Conservation (phyloP, 2,329 filamentous ascomycete species). For the Alternaria arbusti region DNA sequence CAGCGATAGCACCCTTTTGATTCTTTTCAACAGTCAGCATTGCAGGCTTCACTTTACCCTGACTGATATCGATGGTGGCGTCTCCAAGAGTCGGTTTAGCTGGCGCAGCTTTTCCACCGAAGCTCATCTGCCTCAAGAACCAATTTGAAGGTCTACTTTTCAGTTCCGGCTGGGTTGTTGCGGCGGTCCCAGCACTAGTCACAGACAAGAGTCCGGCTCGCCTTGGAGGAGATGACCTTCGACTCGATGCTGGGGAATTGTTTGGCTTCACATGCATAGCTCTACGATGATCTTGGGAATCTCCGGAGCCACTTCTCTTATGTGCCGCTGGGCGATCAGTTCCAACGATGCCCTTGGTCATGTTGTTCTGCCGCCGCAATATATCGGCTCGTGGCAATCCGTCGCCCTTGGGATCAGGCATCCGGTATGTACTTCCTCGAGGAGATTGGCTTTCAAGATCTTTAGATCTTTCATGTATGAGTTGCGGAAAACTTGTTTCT, state of each 20-base stretch:
- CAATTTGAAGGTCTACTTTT: slow-evolving; percentile 38
- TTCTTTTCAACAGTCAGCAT: slow-evolving; percentile 45
- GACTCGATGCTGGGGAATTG: slow-evolving; percentile 38
- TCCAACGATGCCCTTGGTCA: slow-evolving; percentile 15
- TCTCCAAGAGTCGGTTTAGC: slow-evolving; percentile 38
- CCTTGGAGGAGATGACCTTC: slow-evolving; percentile 39
- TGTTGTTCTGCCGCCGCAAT: slow-evolving; percentile 33
- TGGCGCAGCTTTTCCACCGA: slow-evolving; percentile 40
- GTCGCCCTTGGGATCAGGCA: slow-evolving; percentile 16
- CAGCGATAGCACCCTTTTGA: slow-evolving; percentile 45
- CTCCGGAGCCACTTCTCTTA: slow-evolving; percentile 33
- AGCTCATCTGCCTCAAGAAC: slow-evolving; percentile 50
- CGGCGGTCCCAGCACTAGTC: neutral
- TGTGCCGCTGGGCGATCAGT: slow-evolving; percentile 24
- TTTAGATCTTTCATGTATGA: slow-evolving; percentile 28
- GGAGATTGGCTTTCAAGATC: slow-evolving; percentile 31
- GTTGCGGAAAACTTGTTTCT: slow-evolving; percentile 32
- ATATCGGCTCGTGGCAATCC: slow-evolving; percentile 41
- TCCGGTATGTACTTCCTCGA: slow-evolving; percentile 18
- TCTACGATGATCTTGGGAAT: slow-evolving; percentile 24
- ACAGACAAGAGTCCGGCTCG: slow-evolving; percentile 24
- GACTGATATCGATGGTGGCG: slow-evolving; percentile 42
- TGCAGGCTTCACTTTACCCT: slow-evolving; percentile 41
- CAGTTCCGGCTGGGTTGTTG: slow-evolving; percentile 17
- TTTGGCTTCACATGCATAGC: slow-evolving; percentile 29